Evolutionary conservation across 2,329 filamentous ascomycete species (phyloP), one percentile per base, ranked within the genome.

Genomic region (Ophiosphaerella korrae): DNA sequence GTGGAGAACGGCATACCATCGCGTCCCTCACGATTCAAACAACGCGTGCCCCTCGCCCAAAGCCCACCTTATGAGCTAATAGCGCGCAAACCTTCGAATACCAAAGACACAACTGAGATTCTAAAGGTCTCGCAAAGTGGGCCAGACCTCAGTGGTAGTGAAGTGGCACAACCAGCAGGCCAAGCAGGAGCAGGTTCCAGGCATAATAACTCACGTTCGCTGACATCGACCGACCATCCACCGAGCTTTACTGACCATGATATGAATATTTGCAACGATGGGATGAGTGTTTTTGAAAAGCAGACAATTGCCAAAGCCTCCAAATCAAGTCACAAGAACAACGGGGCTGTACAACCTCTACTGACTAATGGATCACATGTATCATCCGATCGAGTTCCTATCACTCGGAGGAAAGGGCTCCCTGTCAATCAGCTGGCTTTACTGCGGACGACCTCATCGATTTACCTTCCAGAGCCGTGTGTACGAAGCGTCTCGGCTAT

Each of bases 341-440:
- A 2, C 26, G 7, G 26, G 11, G 26, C 7, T 29, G 26, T 29
- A 29, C 26, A 29, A 29, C 7, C 11, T 29, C 26, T 11, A 29
- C 7, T 11, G 3, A 11, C 7, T 11, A 29, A 29, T 29, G 11
- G 11, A 29, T 29, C 26, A 29, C 11, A 7, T 29, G 11, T 3
- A 7, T 11, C 26, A 29, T 8, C 26, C 29, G 33, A 6, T 16
- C 8, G 34, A 42, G 12, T 43, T 41, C 38, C 5, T 37, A 29
- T 29, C 16, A 57, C 42, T 55, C 57, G 53, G 53, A 64, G 57
- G 57, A 61, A 57, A 42, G 51, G 52, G 14, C 45, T 66, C 29
- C 59, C 65, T 48, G 55, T 66, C 36, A 57, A 64, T 45, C 53
- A 63, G 38, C 68, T 73, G 36, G 50, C 63, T 26, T 42, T 71